Evolutionary conservation across 1,284 basidiomycete species (phyloP), one percentile per base, ranked within the genome.

Genomic region (Anthracocystis panici-leucophaei): DNA sequence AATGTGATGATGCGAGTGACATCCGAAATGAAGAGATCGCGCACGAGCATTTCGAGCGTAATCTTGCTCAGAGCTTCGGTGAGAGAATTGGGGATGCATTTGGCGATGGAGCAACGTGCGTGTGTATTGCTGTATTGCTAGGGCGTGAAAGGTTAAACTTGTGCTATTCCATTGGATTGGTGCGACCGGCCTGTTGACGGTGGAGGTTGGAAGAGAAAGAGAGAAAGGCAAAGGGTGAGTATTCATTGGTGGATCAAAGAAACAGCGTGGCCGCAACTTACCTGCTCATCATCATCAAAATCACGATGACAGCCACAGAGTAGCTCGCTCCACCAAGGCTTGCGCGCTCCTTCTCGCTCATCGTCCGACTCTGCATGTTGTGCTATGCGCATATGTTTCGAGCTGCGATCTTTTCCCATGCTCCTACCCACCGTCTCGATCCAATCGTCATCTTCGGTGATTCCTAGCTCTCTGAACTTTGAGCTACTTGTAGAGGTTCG

Each of bases 271-370:
- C 18, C 14, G 5, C 20, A 27, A 41, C 75, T 55, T 50, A 77
- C 75, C 72, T 79, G 74, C 48, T 79, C 77, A 45, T 76, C 77
- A 20, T 78, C 77, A 52, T 79, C 74, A 14, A 62, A 45, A 21
- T 69, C 64, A 11, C 66, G 75, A n/a, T 58, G 54, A 41, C 77
- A 79, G 9, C 74, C 77, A 40, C 77, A 79, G 0, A 79, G 62
- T 38, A 72, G 53, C n/a, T 79, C 77, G 16, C 74, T 77, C 77
- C 77, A 79, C 77, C 77, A 79, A 16, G 66, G 66, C 40, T 63
- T 76, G 46, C 66, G 59, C 11, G 29, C 38, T 33, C 59, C 56
- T 41, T 75, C 65, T 18, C 12, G 35, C 18, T 57, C 52, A 4
- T 61, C 50, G 27, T 29, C 52, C 7, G 20, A n/a, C 1, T 38